Base-by-base conservation (phyloP, 331 rosid genomes). In the Stylosanthes scabra region DNA sequence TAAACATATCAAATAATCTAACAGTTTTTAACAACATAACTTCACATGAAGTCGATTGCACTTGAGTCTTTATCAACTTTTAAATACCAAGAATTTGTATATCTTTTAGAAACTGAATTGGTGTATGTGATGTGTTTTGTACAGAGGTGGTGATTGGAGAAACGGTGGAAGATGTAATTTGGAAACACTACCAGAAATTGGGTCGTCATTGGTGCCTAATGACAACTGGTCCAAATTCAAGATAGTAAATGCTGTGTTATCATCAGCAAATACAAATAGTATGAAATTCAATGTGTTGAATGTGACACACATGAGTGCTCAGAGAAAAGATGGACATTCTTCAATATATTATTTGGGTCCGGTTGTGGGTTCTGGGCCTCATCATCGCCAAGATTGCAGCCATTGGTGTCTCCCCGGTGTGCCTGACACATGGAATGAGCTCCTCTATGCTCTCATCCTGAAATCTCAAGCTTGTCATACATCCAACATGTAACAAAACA, bases 401-500 rank as follows among this genome's bases (percentile, higher is more conserved):
- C 98, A 93, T 55, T 93, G 98, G 98, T 93, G 97, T 80, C 89
- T 93, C 42, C 98, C 98, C 51, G 98, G 98, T 59, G 96, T 90
- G 47, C 98, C 98, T 13, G 98, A 93, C 55, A 27, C 91, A 42
- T 93, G 98, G 98, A 93, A 93, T 74, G 97, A 93, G 69, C 79
- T 93, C 28, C 93, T 93, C 2, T 93, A 84, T 65, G 97, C 98
- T n/a, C 34, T 87, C 7, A 34, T 86, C 75, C 78, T 90, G 20
- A 93, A 84, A 80, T 68, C 60, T 39, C 87, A 80, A 59, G 75
- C 77, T 63, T 16, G 60, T 68, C 74, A 49, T 31, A 59, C 40
- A 50, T 42, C 63, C 54, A 79, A 84, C 69, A 57, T 77, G 50
- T 52, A 15, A 29, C 55, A 76, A 20, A 20, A 20, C 25, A 74